A percentile compares a stretch with the other conserved stretches of the same genome.
These are phyloP conservation scores for Boletellus ananiceps DNA, from an alignment of 768 basidiomycete genomes.

Conservation along the genomic window DNA sequence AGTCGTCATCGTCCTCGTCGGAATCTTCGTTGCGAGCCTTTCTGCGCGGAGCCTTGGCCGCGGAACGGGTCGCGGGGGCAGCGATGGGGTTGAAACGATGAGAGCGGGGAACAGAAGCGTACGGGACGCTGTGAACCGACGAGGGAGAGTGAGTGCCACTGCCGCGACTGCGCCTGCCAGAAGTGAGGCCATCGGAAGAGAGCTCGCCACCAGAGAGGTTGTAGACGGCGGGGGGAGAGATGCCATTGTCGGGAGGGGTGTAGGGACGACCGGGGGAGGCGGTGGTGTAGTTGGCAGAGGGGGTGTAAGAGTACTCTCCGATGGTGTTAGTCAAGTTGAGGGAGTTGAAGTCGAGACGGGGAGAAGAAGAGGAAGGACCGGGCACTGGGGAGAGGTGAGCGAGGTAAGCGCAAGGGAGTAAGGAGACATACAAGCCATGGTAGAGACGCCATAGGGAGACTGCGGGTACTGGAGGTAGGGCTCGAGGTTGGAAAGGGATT, in stretches of 20 bases:
- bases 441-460: conserved; percentile 53
- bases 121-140: conserved; percentile 44
- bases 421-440: conserved; percentile 56
- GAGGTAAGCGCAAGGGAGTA: not conserved
- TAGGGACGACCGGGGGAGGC: conserved; percentile 55
- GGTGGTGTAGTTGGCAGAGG: conserved; percentile 51
- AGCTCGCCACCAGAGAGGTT: conserved; percentile 65
- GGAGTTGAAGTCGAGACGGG: conserved; percentile 59
- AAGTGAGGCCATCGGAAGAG: conserved; percentile 66
- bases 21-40: conserved; percentile 59
- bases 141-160: conserved; percentile 56
- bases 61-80: conserved; percentile 47
- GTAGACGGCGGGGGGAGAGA: conserved; percentile 72
- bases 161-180: conserved; percentile 66
- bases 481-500: conserved; percentile 42
- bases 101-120: conserved; percentile 65
- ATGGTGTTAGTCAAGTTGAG: conserved; percentile 54
- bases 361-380: conserved; percentile 46
- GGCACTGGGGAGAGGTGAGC: conserved; percentile 40
- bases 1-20: conserved; percentile 73
- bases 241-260: conserved; percentile 63
- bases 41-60: conserved; percentile 46
- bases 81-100: conserved; percentile 75
- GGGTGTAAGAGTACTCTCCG: conserved; percentile 55
- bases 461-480: conserved; percentile 69